Percentiles rank a stretch among this genome's conserved stretches.
phyloP scores from a whole-genome alignment of 208 protist genomes.

The Crithidia fasciculata region DNA sequence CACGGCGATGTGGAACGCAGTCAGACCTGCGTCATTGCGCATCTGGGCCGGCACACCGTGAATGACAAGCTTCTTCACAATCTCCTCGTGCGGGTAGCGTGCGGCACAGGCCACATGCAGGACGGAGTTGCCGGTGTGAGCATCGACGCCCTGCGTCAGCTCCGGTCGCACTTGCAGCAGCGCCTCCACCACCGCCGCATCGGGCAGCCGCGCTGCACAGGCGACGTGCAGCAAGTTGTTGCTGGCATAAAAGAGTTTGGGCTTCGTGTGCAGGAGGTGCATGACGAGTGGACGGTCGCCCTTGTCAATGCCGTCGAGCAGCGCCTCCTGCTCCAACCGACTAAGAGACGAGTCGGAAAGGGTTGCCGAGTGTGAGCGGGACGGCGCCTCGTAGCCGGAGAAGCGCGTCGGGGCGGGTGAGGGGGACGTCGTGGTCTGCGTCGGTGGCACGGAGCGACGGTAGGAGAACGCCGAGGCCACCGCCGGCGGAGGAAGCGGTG shows the following conservation, averaged over 20 bases:
- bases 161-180: conserved; percentile 42
- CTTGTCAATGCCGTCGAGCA: conserved; percentile 37
- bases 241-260: conserved; percentile 30
- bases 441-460: background rate
- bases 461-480: background rate
- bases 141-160: conserved; percentile 42
- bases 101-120: conserved; percentile 52
- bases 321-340: conserved; percentile 24
- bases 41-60: conserved; percentile 1
- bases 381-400: background rate
- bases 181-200: conserved; percentile 29
- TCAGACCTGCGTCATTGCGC: conserved; percentile 40
- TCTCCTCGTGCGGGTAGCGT: conserved; percentile 17
- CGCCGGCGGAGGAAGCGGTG: no score
- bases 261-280: conserved; percentile 35
- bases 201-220: conserved; percentile 19
- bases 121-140: conserved; percentile 41
- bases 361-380: background rate
- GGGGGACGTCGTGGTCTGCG: background rate
- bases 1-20: conserved; percentile 51
- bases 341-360: background rate
- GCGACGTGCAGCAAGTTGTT: conserved; percentile 49
- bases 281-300: conserved; percentile 34
- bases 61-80: conserved; percentile 41
- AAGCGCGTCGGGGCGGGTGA: background rate